A percentile compares a stretch with the other conserved stretches of the same genome.
These are phyloP conservation scores for Paspalum notatum DNA, from an alignment of 176 grass and related monocot genomes.

Conservation along the genomic window DNA sequence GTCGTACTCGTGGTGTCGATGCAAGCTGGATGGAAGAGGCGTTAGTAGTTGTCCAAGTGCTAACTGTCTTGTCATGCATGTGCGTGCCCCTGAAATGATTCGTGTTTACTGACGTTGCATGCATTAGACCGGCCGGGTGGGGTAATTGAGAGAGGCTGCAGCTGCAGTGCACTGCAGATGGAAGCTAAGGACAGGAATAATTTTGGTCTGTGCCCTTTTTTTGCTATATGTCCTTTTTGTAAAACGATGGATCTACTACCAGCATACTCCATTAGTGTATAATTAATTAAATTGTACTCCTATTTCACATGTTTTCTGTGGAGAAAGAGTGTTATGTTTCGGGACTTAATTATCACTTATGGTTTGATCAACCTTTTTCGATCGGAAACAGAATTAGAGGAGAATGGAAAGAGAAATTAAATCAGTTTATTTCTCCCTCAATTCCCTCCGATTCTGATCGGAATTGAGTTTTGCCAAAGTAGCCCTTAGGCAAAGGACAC, in stretches of 20 bases:
- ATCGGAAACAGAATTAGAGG: no score
- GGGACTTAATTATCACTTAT: no score
- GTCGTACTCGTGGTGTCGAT: background rate
- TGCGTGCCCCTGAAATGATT: constrained; percentile 13
- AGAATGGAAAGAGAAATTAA: no score
- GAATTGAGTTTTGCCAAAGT: no score
- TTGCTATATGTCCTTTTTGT: constrained; percentile 36
- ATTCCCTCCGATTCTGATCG: no score
- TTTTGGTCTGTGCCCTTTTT: constrained; percentile 52
- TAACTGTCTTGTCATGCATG: constrained; percentile 26
- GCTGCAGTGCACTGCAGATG: constrained; percentile 18
- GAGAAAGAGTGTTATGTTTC: constrained; percentile 38
- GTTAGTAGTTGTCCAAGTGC: constrained; percentile 34
- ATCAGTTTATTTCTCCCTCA: no score
- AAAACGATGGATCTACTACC: background rate
- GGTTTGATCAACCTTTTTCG: no score
- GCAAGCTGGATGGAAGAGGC: background rate
- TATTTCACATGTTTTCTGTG: constrained; percentile 26
- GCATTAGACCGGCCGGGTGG: constrained; percentile 22
- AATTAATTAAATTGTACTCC: constrained; percentile 27
- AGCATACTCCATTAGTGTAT: no score
- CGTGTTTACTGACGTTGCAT: constrained; percentile 44
- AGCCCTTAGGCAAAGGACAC: background rate
- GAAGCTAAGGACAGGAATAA: constrained; percentile 50
- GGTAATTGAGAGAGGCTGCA: constrained; percentile 38